Evolutionary conservation across 108 stramenopile genomes (phyloP), one percentile per base, ranked within the genome.

Genomic region (Fragilariopsis cylindrus): DNA sequence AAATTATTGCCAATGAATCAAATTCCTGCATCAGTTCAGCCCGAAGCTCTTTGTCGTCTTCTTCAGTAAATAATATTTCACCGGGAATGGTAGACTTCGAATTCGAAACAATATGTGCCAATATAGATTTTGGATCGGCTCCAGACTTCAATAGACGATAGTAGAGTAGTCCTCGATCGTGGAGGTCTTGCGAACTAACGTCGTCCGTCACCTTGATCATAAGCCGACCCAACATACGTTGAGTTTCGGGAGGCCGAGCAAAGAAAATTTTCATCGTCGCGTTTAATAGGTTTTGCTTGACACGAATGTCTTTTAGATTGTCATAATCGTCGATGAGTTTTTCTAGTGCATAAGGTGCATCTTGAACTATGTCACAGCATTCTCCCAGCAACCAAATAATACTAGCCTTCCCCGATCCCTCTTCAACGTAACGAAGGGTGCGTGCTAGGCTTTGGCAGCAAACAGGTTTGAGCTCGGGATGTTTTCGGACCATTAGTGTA

Each of bases 291-390:
- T 95, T 88, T 76, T 95, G 87, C 77, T 98, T 97, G 41, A 99
- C 90, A 0, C 58, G 56, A 19, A 81, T 77, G 65, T 89, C 87
- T 30, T 76, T 75, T 57, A 89, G 82, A 40, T 74, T 68, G 19
- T 88, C 92, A 60, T 96, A 94, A 6, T 83, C 75, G 78, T 94
- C 92, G 74, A 94, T 94, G 41, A 96, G 80, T 60, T 89, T 93
- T 80, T 99, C 99, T 54, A 99, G 76, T n/a, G 96, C 83, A 82
- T 99, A 99, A 1, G 99, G 99, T 3, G 98, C 98, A 60, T 98
- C 96, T 19, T 79, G 70, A 43, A 99, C 84, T 40, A 92, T 76
- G 13, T 89, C 91, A 13, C 98, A 98, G 75, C 93, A 98, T 83
- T 99, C 98, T n/a, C 98, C 99, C 15, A 99, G 69, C 71, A 99